Evolutionary conservation across 2,329 filamentous ascomycete genomes (phyloP).

Genomic region (Talaromyces sp.): DNA sequence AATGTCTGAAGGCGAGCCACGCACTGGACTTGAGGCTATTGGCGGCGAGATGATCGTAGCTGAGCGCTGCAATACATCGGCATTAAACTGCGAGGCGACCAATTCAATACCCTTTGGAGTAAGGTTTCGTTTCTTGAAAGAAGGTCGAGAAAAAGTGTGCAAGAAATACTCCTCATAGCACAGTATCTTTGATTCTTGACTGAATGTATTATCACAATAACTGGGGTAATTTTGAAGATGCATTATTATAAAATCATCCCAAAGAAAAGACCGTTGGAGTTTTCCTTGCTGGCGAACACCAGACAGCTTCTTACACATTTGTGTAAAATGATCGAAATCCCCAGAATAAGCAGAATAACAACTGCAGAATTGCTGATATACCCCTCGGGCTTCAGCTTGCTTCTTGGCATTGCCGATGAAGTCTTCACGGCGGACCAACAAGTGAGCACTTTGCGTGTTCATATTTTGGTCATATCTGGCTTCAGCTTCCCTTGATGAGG

Average conservation of each 20-base stretch:
- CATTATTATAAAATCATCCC: conserved; percentile 52
- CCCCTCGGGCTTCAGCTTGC: conserved; percentile 26
- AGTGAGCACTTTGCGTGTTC: conserved; percentile 10
- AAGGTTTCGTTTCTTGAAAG: conserved; percentile 42
- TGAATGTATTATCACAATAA: conserved; percentile 34
- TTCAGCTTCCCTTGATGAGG: conserved; percentile 15
- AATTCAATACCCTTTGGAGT: conserved; percentile 33
- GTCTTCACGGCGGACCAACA: conserved; percentile 25
- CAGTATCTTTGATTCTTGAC: conserved; percentile 28
- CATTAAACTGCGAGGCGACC: conserved; percentile 29
- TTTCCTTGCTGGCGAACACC: conserved; percentile 32
- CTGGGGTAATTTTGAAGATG: conserved; percentile 40
- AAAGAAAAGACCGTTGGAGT: conserved; percentile 41
- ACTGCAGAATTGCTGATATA: conserved; percentile 42
- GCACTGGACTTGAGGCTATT: background rate
- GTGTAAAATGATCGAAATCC: conserved; percentile 40
- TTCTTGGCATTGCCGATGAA: conserved; percentile 24
- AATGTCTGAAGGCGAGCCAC: conserved; percentile 3
- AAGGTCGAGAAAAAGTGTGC: conserved; percentile 32
- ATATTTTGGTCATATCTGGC: background rate
- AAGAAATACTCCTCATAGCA: conserved; percentile 46
- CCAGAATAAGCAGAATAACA: conserved; percentile 46
- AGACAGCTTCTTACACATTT: conserved; percentile 42
- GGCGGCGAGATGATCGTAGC: background rate
- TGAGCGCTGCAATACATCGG: conserved; percentile 4